Conservation (phyloP, 2,329 filamentous ascomycete genomes). For the Mollisia scopiformis region DNA sequence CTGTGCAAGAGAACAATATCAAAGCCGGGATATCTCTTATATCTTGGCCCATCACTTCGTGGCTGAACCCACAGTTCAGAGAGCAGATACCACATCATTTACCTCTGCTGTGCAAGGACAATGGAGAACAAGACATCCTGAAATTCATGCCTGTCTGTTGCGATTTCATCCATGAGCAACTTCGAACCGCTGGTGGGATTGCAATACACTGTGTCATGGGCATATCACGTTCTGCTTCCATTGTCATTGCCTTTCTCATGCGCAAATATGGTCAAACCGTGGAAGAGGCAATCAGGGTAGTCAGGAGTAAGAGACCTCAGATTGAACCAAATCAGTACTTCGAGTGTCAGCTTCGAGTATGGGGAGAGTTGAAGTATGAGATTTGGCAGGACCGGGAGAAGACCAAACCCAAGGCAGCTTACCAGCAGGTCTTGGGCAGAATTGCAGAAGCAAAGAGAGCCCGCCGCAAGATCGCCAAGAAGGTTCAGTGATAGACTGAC, state of each 20-base stretch:
- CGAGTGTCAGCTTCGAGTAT: slow-evolving; percentile 38
- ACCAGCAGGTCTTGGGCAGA: not conserved
- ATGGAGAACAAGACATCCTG: not conserved
- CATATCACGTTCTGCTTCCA: slow-evolving; percentile 38
- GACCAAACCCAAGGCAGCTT: not conserved
- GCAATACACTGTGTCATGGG: slow-evolving; percentile 41
- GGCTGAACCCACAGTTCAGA: not conserved
- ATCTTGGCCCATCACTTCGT: not conserved
- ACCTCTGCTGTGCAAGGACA: not conserved
- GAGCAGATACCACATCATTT: not conserved
- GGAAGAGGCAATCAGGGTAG: not conserved
- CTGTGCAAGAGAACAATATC: not conserved
- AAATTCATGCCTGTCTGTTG: not conserved
- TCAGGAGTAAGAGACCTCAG: slow-evolving; percentile 18
- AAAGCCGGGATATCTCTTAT: not conserved
- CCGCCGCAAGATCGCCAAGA: no score
- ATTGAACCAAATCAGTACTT: slow-evolving; percentile 37
- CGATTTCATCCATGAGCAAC: slow-evolving; percentile 1
- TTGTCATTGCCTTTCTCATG: slow-evolving; percentile 40
- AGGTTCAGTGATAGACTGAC: no score
- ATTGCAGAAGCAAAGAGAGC: no score
- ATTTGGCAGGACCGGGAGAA: slow-evolving; percentile 35
- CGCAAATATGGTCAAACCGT: slow-evolving; percentile 23
- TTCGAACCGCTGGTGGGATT: slow-evolving; percentile 8
- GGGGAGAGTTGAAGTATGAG: slow-evolving; percentile 35